Evolutionary conservation across 768 basidiomycete species (phyloP).

Genomic region (Lentinus brumalis): DNA sequence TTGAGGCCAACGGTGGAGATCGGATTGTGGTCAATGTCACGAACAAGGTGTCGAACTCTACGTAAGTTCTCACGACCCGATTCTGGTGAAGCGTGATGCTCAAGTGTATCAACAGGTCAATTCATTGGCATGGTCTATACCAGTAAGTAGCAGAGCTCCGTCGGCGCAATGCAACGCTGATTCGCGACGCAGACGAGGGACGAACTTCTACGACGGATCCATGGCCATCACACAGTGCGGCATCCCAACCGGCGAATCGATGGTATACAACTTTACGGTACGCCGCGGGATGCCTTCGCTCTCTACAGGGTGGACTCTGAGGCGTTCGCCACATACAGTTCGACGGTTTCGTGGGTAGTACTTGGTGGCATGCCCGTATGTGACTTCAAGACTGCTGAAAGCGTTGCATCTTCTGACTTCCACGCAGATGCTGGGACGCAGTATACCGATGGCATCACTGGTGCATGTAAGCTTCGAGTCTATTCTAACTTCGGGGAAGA

Average conservation of each 20-base stretch:
- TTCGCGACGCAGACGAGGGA: conserved; percentile 25
- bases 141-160: background rate
- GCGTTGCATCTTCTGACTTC: background rate
- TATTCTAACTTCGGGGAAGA: background rate
- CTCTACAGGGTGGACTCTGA: too few relatives aligned
- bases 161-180: background rate
- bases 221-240: conserved; percentile 51
- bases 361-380: conserved; percentile 48
- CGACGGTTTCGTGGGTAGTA: conserved; percentile 46
- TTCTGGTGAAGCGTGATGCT: background rate
- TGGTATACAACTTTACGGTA: conserved; percentile 36
- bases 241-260: conserved; percentile 51
- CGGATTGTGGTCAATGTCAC: conserved; percentile 39
- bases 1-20: conserved; percentile 41
- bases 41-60: conserved; percentile 35
- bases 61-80: conserved; percentile 22
- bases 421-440: conserved; percentile 25
- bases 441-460: conserved; percentile 53
- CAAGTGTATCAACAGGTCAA: conserved; percentile 24
- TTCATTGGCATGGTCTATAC: conserved; percentile 38
- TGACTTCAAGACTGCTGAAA: background rate
- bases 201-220: conserved; percentile 52
- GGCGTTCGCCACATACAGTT: conserved; percentile 16
- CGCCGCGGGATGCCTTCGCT: background rate
- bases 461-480: conserved; percentile 30